A percentile compares a stretch with the other conserved stretches of the same genome.
Conservation (phyloP, 2,329 filamentous ascomycete genomes). For the Xylariales sp. region DNA sequence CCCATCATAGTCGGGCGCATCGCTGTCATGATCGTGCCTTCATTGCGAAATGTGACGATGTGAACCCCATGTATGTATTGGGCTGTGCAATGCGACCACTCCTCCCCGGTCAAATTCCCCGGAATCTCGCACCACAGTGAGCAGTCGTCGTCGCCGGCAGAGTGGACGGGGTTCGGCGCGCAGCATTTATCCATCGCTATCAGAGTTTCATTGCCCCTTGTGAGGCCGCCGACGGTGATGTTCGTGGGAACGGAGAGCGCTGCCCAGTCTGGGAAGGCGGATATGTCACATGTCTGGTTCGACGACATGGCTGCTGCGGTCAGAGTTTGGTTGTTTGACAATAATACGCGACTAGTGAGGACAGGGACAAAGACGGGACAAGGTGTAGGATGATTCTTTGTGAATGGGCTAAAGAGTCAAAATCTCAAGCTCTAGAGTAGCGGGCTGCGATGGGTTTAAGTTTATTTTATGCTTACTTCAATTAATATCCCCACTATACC, state of each 20-base stretch:
- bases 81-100: constrained; percentile 3
- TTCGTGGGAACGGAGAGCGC: not conserved
- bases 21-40: not conserved
- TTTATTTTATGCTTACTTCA: too few relatives aligned
- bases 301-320: not conserved
- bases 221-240: constrained; percentile 12
- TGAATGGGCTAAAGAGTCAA: too few relatives aligned
- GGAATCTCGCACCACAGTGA: constrained; percentile 28
- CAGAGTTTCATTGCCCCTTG: constrained; percentile 20
- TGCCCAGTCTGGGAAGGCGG: not conserved
- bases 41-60: not conserved
- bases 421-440: too few relatives aligned
- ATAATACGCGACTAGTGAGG: not conserved
- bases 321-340: not conserved
- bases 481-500: too few relatives aligned
- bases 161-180: constrained; percentile 23
- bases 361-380: not conserved
- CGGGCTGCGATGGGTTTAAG: too few relatives aligned
- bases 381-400: too few relatives aligned
- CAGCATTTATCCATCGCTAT: constrained; percentile 28
- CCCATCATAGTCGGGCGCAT: constrained; percentile 7
- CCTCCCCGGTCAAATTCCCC: not conserved
- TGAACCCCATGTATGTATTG: not conserved
- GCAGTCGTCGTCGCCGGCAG: constrained; percentile 21
- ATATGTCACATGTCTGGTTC: constrained; percentile 12